Base-by-base conservation (phyloP, 179 eudicot genomes). In the Silene noctiflora region DNA sequence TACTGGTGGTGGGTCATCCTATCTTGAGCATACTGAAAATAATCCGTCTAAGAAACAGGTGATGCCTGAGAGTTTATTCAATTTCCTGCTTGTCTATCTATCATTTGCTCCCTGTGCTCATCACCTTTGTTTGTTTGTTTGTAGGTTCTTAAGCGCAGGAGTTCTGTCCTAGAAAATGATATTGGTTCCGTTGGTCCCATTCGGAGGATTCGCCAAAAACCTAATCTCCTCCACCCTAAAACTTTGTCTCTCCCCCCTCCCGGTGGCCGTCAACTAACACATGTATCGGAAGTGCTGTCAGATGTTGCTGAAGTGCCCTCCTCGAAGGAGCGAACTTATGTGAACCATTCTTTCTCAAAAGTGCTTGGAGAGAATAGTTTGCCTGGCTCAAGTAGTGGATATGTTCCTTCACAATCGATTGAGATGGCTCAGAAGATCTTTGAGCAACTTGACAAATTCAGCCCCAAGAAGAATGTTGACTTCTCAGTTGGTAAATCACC, bases 161-260 rank as follows among this genome's bases (percentile, higher is more conserved):
- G 96, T 82, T 84, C 92, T 68, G 88, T 82, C 44, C 72, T 93
- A 22, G 98, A 91, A 56, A 94, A 85, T 83, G 93, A 90, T 81
- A 82, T 88, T 66, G 97, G 95, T n/a, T 82, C 91, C 31, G 84
- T 81, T 74, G 97, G 97, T 68, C 91, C 98, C 33, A 86, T 95
- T 33, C 89, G 99, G 56, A 89, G 96, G 81, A 91, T 88, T 65
- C 89, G 99, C 13, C 98, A 94, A 82, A 96, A 96, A 80, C 82
- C 90, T 51, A 94, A 89, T 88, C 92, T 91, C 63, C 75, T 88
- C 39, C 81, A 86, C 81, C 86, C 87, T 35, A 85, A 81, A 78
- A 68, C 61, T 64, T 69, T 79, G 73, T 70, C 81, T 72, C 62
- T 73, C 64, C 82, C 88, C 20, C 73, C 78, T 21, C 35, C 84